phyloP scores from a whole-genome alignment of 495 filamentous ascomycete species.

The Podospora sp. region DNA sequence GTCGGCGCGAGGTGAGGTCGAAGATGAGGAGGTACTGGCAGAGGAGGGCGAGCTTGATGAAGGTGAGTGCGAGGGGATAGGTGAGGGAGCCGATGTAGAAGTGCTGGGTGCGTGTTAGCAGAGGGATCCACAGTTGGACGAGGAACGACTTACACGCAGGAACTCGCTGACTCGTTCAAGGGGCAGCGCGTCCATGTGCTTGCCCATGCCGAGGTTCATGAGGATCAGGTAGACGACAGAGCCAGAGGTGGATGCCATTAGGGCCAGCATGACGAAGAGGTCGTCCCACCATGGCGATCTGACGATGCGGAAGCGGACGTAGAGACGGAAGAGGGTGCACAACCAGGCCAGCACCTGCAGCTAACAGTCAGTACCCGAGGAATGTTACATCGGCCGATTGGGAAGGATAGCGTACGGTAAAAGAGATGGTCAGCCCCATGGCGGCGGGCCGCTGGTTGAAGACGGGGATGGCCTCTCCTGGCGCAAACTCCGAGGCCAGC shows the following conservation, averaged over 20 bases:
- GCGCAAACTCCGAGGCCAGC: slow-evolving; percentile 3
- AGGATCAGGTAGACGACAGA: slow-evolving; percentile 12
- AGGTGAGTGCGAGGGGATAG: slow-evolving; percentile 29
- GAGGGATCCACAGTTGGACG: background rate
- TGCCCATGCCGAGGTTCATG: background rate
- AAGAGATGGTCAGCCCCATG: slow-evolving; percentile 8
- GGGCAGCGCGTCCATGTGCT: background rate
- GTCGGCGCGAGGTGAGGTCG: slow-evolving; percentile 16
- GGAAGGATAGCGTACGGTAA: background rate
- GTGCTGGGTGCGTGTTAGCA: slow-evolving; percentile 18
- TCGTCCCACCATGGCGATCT: slow-evolving; percentile 34
- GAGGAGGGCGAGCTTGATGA: slow-evolving; percentile 38
- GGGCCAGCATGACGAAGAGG: slow-evolving; percentile 27
- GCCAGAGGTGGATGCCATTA: slow-evolving; percentile 22
- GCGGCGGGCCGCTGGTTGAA: slow-evolving; percentile 8
- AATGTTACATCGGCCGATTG: background rate
- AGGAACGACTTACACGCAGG: slow-evolving; percentile 8
- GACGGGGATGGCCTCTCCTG: slow-evolving; percentile 1
- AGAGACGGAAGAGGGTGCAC: slow-evolving; percentile 30
- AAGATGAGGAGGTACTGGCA: slow-evolving; percentile 39
- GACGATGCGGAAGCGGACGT: slow-evolving; percentile 28
- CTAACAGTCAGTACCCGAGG: background rate
- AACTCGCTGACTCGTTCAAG: slow-evolving; percentile 5
- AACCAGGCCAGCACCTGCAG: slow-evolving; percentile 27
- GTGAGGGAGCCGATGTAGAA: slow-evolving; percentile 32